Evolutionary conservation across 352 stramenopile species (phyloP).

Genomic region (Globisporangium polare): DNA sequence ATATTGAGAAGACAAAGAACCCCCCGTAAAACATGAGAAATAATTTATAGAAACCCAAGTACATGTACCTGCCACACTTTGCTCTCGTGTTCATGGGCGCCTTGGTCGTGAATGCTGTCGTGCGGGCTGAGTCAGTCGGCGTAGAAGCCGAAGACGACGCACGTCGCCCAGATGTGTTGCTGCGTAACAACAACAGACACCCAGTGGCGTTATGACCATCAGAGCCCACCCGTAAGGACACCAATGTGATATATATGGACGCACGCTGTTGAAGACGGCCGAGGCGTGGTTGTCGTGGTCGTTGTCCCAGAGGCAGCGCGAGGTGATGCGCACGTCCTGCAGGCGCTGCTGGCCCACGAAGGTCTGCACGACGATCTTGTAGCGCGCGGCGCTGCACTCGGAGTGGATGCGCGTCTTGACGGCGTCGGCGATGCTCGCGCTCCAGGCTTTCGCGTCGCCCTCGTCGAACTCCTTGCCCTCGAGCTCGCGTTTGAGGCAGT

Average conservation of each 20-base stretch:
- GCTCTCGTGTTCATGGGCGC: constrained; percentile 3
- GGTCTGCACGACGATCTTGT: constrained; percentile 94
- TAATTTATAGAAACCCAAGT: constrained; percentile 48
- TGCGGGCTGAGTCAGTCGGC: constrained; percentile 50
- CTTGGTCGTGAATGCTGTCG: background rate
- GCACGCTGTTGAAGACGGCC: constrained; percentile 82
- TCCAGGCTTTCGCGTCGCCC: constrained; percentile 64
- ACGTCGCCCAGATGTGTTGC: constrained; percentile 88
- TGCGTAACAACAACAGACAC: constrained; percentile 9
- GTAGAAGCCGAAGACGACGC: constrained; percentile 90
- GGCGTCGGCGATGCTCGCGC: constrained; percentile 54
- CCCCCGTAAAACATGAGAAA: constrained; percentile 21
- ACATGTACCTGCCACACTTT: constrained; percentile 16
- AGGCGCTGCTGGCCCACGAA: constrained; percentile 93
- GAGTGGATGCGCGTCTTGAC: constrained; percentile 57
- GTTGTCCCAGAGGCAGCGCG: constrained; percentile 93
- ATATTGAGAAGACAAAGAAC: constrained; percentile 1
- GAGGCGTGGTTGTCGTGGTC: constrained; percentile 92
- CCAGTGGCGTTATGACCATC: background rate
- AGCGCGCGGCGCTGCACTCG: constrained; percentile 80
- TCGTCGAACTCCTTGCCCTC: constrained; percentile 76
- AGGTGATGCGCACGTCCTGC: constrained; percentile 92
- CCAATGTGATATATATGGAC: constrained; percentile 4
- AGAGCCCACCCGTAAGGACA: background rate
- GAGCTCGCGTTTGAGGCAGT: constrained; percentile 64